Evolutionary conservation across 2,329 filamentous ascomycete genomes (phyloP).

Genomic region (Coniochaeta sp.): DNA sequence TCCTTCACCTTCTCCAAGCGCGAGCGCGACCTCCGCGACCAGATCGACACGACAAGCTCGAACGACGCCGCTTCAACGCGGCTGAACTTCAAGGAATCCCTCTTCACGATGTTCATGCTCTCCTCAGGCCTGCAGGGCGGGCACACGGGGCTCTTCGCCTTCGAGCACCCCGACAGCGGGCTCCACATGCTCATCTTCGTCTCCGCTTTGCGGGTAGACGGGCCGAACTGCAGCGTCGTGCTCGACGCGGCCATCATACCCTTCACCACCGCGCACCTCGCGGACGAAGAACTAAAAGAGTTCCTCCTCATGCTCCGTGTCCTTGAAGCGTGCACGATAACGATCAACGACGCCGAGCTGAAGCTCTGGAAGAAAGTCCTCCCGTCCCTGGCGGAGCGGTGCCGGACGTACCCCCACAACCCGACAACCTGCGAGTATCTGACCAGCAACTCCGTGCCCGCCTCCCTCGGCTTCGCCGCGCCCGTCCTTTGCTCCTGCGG

Average conservation of each 20-base stretch:
- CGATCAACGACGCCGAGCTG: slow-evolving; percentile 49
- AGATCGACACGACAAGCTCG: neutral
- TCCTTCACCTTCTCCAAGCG: slow-evolving; percentile 33
- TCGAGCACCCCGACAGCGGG: slow-evolving; percentile 22
- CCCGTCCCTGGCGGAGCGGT: slow-evolving; percentile 38
- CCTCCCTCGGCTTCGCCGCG: slow-evolving; percentile 27
- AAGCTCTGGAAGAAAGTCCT: slow-evolving; percentile 39
- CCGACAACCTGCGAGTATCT: slow-evolving; percentile 37
- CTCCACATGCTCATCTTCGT: slow-evolving; percentile 30
- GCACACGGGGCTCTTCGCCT: slow-evolving; percentile 28
- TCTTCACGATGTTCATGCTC: slow-evolving; percentile 40
- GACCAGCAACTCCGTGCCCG: slow-evolving; percentile 25
- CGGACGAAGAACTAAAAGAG: slow-evolving; percentile 27
- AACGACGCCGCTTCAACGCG: slow-evolving; percentile 12
- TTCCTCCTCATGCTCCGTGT: slow-evolving; percentile 22
- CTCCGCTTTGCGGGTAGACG: slow-evolving; percentile 36
- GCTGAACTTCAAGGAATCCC: slow-evolving; percentile 40
- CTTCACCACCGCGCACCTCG: slow-evolving; percentile 28
- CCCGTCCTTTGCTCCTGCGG: slow-evolving; percentile 39
- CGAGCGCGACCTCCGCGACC: slow-evolving; percentile 29
- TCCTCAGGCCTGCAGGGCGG: slow-evolving; percentile 36
- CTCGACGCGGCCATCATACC: slow-evolving; percentile 41
- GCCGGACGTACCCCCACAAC: slow-evolving; percentile 38
- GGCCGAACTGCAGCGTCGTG: slow-evolving; percentile 31
- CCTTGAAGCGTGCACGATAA: slow-evolving; percentile 10